Conservation (phyloP, 306 rosid species). For the Myrica gale region DNA sequence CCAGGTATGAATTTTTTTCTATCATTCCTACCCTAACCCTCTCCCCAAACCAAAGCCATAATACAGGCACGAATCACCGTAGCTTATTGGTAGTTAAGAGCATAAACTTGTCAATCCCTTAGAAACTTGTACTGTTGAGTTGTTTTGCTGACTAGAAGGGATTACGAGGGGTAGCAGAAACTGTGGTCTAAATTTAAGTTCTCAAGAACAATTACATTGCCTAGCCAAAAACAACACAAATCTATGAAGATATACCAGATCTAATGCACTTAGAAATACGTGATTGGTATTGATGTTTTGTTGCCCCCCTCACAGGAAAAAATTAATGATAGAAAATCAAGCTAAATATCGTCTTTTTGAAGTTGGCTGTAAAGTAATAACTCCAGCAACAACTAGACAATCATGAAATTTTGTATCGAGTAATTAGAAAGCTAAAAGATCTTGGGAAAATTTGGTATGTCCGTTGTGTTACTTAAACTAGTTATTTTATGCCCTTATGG, state of each 20-base stretch:
- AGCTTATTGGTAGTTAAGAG: not conserved
- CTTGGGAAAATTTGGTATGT: not conserved
- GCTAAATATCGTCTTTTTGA: not conserved
- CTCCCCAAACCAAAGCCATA: not conserved
- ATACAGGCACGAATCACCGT: not conserved
- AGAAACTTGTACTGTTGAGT: not conserved
- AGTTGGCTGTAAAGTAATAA: not conserved
- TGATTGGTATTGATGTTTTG: no score
- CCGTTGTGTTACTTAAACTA: not conserved
- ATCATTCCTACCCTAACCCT: not conserved
- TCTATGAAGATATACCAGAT: not conserved
- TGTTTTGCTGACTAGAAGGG: not conserved
- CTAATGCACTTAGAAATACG: no score
- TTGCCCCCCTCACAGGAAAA: no score
- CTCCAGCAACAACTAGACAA: not conserved
- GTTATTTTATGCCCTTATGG: not conserved
- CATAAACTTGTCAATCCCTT: not conserved
- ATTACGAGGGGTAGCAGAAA: not conserved
- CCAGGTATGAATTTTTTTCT: slow-evolving; percentile 50
- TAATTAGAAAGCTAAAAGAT: not conserved
- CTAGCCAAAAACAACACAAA: not conserved
- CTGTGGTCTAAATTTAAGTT: not conserved
- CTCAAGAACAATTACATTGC: not conserved
- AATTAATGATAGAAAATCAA: no score
- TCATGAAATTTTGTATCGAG: not conserved